These are phyloP conservation scores for Salix dunnii DNA, from an alignment of 345 rosid genomes.

Conservation along the genomic window DNA sequence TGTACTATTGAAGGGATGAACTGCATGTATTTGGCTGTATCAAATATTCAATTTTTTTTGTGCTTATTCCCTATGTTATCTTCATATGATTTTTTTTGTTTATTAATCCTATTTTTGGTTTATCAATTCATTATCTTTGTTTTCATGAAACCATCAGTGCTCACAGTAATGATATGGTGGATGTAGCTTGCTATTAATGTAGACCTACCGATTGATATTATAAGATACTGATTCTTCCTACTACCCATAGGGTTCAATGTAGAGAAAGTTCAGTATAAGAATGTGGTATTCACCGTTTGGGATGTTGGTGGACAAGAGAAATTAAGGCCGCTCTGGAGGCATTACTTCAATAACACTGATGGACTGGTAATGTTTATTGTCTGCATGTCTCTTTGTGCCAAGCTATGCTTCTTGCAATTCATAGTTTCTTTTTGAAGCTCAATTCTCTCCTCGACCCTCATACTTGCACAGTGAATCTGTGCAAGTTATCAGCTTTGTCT, in stretches of 20 bases:
- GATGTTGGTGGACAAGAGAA: slow-evolving; percentile 99
- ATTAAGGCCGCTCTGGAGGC: slow-evolving; percentile 97
- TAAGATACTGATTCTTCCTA: background rate
- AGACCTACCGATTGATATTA: background rate
- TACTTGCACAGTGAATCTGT: background rate
- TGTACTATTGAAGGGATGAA: no score
- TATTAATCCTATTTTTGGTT: background rate
- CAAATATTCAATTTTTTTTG: background rate
- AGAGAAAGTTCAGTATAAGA: slow-evolving; percentile 99
- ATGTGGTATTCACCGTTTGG: slow-evolving; percentile 97
- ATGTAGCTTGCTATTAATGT: slow-evolving; percentile 1
- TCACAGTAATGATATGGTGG: background rate
- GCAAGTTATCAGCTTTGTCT: background rate
- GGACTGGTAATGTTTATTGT: slow-evolving; percentile 60
- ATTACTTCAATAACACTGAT: slow-evolving; percentile 96
- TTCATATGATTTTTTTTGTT: background rate
- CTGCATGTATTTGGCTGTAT: background rate
- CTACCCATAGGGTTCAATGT: slow-evolving; percentile 83
- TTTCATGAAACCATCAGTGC: background rate
- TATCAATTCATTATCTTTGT: background rate
- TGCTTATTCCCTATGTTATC: background rate
- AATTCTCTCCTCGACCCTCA: background rate
- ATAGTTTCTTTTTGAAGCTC: background rate
- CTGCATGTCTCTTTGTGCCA: background rate
- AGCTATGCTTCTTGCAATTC: background rate